phyloP scores from a whole-genome alignment of 208 protist genomes.

The Crithidia bombi region DNA sequence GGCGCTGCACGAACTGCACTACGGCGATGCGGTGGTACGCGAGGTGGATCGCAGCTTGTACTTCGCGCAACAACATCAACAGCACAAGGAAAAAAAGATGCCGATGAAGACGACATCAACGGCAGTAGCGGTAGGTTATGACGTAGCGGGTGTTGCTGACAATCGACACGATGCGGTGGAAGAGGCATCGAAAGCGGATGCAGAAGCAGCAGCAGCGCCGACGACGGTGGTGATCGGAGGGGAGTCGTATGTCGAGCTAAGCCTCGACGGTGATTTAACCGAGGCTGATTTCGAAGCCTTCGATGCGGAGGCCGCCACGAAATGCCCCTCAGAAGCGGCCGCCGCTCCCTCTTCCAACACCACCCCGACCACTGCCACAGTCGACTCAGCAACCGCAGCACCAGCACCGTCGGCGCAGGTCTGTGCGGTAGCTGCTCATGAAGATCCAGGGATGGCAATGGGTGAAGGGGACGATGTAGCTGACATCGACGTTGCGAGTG shows the following conservation, averaged over 20 bases:
- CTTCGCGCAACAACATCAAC: constrained; percentile 32
- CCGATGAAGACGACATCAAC: background rate
- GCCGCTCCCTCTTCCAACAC: too few species aligned
- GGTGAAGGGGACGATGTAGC: constrained; percentile 2
- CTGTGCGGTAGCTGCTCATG: background rate
- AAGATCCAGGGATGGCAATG: background rate
- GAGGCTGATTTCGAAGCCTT: constrained; percentile 22
- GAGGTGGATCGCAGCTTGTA: constrained; percentile 70
- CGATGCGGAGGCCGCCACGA: constrained; percentile 22
- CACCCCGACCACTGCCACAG: too few species aligned
- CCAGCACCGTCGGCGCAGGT: background rate
- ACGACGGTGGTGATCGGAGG: constrained; percentile 23
- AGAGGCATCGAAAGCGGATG: background rate
- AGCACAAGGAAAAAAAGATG: too few species aligned
- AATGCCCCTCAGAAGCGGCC: background rate
- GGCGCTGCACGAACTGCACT: constrained; percentile 85
- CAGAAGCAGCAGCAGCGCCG: background rate
- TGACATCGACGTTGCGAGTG: constrained; percentile 12
- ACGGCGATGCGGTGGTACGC: constrained; percentile 74
- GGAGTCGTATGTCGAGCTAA: constrained; percentile 20
- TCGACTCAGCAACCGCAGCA: background rate
- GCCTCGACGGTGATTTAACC: constrained; percentile 24
- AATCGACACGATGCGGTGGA: background rate
- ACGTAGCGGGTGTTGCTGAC: background rate
- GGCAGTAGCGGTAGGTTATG: background rate